These are phyloP conservation scores for Penicillium diatomitis DNA, from an alignment of 495 filamentous ascomycete species.

Conservation along the genomic window DNA sequence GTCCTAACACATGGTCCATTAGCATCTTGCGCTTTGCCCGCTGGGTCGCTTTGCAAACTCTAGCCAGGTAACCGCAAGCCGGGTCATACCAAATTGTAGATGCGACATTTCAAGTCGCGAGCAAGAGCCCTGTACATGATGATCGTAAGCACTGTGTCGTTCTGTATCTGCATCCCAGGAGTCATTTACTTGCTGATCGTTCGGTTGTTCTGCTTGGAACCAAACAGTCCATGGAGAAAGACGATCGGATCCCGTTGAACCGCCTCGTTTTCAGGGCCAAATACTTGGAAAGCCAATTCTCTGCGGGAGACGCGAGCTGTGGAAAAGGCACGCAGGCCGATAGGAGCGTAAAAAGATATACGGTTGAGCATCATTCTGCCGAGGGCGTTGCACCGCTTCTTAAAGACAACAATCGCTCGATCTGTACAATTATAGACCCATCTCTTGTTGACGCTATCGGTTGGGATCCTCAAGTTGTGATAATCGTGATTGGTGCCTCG, in stretches of 20 bases:
- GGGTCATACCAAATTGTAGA: constrained; percentile 70
- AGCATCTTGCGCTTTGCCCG: not conserved
- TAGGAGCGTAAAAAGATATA: constrained; percentile 7
- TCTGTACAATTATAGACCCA: too few relatives aligned
- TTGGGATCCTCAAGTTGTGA: too few relatives aligned
- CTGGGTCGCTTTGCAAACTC: not conserved
- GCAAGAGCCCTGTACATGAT: constrained; percentile 57
- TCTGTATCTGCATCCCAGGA: too few relatives aligned
- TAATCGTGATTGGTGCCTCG: too few relatives aligned
- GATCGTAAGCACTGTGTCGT: constrained; percentile 5
- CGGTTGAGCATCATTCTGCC: constrained; percentile 13
- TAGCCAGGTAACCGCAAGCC: not conserved
- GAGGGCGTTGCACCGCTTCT: too few relatives aligned
- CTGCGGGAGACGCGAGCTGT: constrained; percentile 19
- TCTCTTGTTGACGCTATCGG: too few relatives aligned
- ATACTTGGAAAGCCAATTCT: constrained; percentile 36
- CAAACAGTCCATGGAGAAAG: constrained; percentile 90
- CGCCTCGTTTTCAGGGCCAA: constrained; percentile 28
- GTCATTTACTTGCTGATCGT: constrained; percentile 85
- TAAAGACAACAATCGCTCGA: too few relatives aligned
- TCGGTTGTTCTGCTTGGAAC: constrained; percentile 91
- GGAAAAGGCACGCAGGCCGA: constrained; percentile 28
- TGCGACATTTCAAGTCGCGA: constrained; percentile 65
- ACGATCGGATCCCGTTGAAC: constrained; percentile 55
- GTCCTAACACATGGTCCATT: constrained; percentile 45